Evolutionary conservation across 352 stramenopile genomes (phyloP).

Genomic region (Globisporangium polare): DNA sequence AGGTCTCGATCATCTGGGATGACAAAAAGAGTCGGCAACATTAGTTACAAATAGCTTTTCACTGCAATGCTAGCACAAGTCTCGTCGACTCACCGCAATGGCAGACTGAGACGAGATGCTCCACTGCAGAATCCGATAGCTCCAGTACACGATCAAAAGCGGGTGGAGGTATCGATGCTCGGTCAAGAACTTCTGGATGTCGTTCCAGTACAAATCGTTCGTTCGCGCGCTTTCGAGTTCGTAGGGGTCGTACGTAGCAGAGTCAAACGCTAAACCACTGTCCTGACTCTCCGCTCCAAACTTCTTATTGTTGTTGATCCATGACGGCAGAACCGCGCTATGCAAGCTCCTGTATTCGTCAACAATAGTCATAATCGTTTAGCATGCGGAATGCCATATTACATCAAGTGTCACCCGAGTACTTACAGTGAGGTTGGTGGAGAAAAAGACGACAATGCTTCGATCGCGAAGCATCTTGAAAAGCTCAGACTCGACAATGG

Average conservation of each 20-base stretch:
- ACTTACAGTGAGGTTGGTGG: conserved; percentile 11
- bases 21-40: conserved; percentile 1
- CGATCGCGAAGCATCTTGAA: conserved; percentile 7
- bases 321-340: conserved; percentile 30
- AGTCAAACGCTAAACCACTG: not conserved
- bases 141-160: conserved; percentile 61
- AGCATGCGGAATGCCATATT: not conserved
- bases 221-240: conserved; percentile 67
- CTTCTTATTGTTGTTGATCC: conserved; percentile 33
- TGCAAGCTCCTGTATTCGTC: conserved; percentile 25
- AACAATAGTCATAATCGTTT: not conserved
- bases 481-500: not conserved
- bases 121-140: conserved; percentile 63
- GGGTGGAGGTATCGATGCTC: conserved; percentile 63
- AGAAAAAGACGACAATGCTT: conserved; percentile 4
- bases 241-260: conserved; percentile 44
- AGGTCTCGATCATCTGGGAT: conserved; percentile 54
- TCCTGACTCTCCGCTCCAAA: conserved; percentile 16
- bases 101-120: conserved; percentile 51
- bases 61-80: too few species aligned
- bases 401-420: too few species aligned
- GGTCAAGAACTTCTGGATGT: conserved; percentile 64
- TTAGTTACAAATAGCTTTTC: too few species aligned
- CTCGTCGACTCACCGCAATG: conserved; percentile 36
- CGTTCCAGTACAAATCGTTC: conserved; percentile 76